Percentiles rank a stretch among this genome's conserved stretches.
Evolutionary conservation across 2,329 filamentous ascomycete species (phyloP).

Genomic region (Aspergillus intermedius): DNA sequence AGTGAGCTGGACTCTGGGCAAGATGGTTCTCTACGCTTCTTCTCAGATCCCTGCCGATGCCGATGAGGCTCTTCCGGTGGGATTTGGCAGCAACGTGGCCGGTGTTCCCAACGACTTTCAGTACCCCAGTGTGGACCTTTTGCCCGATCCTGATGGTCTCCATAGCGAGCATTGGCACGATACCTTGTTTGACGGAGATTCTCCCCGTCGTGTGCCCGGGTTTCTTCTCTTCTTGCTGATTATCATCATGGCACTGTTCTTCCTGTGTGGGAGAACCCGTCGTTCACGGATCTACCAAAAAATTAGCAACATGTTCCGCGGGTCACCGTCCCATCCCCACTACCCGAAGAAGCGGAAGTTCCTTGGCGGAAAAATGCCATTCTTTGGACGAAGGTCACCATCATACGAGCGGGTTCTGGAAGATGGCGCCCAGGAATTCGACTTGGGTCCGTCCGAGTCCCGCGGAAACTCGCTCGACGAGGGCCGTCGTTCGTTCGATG

Average conservation of each 20-base stretch:
- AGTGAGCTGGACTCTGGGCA: slow-evolving; percentile 94
- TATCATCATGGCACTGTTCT: slow-evolving; percentile 60
- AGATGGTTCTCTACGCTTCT: slow-evolving; percentile 91
- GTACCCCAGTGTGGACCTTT: slow-evolving; percentile 50
- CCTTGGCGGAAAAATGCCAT: slow-evolving; percentile 50
- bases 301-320: slow-evolving; percentile 35
- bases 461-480: slow-evolving; percentile 50
- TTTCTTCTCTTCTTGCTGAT: slow-evolving; percentile 73
- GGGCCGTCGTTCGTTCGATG: slow-evolving; percentile 54
- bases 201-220: slow-evolving; percentile 63
- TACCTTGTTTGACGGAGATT: slow-evolving; percentile 57
- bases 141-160: slow-evolving; percentile 24
- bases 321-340: slow-evolving; percentile 26
- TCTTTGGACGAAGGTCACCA: slow-evolving; percentile 29
- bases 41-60: slow-evolving; percentile 69
- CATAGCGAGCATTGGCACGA: slow-evolving; percentile 53
- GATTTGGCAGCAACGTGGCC: slow-evolving; percentile 80
- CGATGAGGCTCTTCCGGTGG: slow-evolving; percentile 64
- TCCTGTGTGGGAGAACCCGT: slow-evolving; percentile 74
- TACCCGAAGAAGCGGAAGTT: slow-evolving; percentile 50
- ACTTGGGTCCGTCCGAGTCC: slow-evolving; percentile 62
- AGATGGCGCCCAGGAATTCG: slow-evolving; percentile 68
- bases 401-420: slow-evolving; percentile 82
- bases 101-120: slow-evolving; percentile 73
- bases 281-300: slow-evolving; percentile 56